Evolutionary conservation across 1,284 basidiomycete species (phyloP), one percentile per base, ranked within the genome.

Genomic region (Ceratobasidium sp.): DNA sequence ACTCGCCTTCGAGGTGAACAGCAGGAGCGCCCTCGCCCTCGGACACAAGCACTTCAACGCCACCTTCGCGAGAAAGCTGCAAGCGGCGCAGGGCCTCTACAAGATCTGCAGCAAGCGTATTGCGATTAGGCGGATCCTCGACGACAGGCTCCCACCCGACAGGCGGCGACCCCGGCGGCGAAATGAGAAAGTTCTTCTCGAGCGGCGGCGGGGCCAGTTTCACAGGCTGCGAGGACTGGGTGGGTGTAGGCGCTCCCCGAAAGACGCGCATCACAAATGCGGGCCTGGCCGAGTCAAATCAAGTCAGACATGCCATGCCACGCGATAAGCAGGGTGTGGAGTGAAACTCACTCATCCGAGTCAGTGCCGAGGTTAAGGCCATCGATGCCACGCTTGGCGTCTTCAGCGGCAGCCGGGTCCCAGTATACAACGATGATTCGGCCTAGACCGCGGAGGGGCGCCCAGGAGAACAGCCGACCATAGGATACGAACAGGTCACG

Each of bases 161-260:
- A 0, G 97, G 97, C 0, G 98, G 97, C 0, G 94, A 96, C n/a
- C 97, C 98, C 0, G 98, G 98, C 0, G 97, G 97, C 0, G 96
- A 98, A 77, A 99, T 97, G 66, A 99, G 87, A 82, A 98, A 98
- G 83, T 99, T 98, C 83, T 94, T 94, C 78, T 95, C 92, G 46
- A 90, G 79, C 0, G 86, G 83, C 0, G 97, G 97, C 0, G 94
- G 94, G 32, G 85, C 87, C 55, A 98, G 87, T 77, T 91, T 75
- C 28, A 76, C 73, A n/a, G 75, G 72, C 46, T 75, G 64, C 32
- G 76, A 59, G 62, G 41, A 41, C 50, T 47, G 38, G 43, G 62
- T 76, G 0, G 89, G 87, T 58, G 92, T 94, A 1, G 87, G 87
- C 72, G 94, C 91, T 0, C 92, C 91, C 28, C 92, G 89, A 80